Base-by-base conservation (phyloP, 345 rosid species). In the Brassica cretica region DNA sequence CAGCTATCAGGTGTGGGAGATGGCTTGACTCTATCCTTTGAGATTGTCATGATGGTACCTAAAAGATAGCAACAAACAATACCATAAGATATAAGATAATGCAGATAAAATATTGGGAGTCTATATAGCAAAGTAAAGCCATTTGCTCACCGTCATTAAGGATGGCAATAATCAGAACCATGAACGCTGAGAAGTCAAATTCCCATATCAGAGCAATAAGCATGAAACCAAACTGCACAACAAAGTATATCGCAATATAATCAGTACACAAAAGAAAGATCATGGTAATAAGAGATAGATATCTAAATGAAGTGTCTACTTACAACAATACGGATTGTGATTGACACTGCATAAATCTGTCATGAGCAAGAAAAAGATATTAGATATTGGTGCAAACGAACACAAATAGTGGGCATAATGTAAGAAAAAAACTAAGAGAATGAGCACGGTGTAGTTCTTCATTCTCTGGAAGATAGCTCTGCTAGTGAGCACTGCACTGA, bases 41-140 rank as follows among this genome's bases (percentile, higher is more conserved):
- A 89, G 76, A 94, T 94, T 30, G 97, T 94, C 97, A 94, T 92
- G 68, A 94, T 92, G 16, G 98, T 92, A 72, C 98, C 97, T 92
- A 74, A 3, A 64, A 49, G 39, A 69, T 75, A 72, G 49, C 61
- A 55, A 18, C 12, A 67, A 5, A 67, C 35, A 41, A 21, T 7
- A 64, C 63, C 72, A 58, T 71, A 24, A 76, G 71, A 67, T 71
- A 58, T 80, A 24, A 71, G 71, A 72, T 65, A 27, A 33, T 12
- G 53, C 70, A 39, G 27, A 61, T 29, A 55, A 7, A 55, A 58
- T 49, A 29, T 29, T 1, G 25, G 5, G 35, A 35, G 16, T 24
- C 7, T 18, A 6, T 12, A 51, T 55, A 41, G 8, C 44, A 71
- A 73, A n/a, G 25, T 29, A 3, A 56, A 10, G 15, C 32, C 27